phyloP scores from a whole-genome alignment of 345 rosid genomes.

The Capsella bursapastoris region DNA sequence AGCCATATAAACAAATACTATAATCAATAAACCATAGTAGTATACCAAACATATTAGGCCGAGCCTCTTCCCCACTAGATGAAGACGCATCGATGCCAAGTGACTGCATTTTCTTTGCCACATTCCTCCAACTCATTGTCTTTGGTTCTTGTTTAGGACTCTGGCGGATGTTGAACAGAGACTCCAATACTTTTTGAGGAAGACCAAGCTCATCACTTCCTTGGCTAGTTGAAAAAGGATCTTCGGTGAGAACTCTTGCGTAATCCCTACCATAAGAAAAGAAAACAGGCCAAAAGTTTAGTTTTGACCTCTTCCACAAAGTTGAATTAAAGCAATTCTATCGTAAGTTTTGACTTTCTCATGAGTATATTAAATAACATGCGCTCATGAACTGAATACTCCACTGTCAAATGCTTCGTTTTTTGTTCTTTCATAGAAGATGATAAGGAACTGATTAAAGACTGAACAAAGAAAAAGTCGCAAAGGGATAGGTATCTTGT shows the following conservation, averaged over 20 bases:
- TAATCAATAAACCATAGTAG: conserved; percentile 22
- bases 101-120: conserved; percentile 79
- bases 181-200: conserved; percentile 86
- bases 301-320: conserved; percentile 12
- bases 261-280: conserved; percentile 55
- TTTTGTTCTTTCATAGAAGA: conserved; percentile 4
- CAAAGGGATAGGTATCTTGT: neutral
- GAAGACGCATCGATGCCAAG: conserved; percentile 55
- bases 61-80: conserved; percentile 52
- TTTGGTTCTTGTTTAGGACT: conserved; percentile 69
- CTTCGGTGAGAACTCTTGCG: conserved; percentile 52
- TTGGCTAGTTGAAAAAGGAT: conserved; percentile 47
- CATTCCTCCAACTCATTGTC: conserved; percentile 86
- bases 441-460: neutral
- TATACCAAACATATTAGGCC: conserved; percentile 52
- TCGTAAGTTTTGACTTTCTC: conserved; percentile 9
- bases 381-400: conserved; percentile 20
- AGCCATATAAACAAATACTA: neutral
- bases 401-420: neutral
- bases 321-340: conserved; percentile 4
- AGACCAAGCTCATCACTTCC: conserved; percentile 51
- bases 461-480: conserved; percentile 7
- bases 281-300: conserved; percentile 1
- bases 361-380: conserved; percentile 7
- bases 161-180: conserved; percentile 69